Conservation (phyloP, 768 basidiomycete genomes). For the Leccinum barrowsii region DNA sequence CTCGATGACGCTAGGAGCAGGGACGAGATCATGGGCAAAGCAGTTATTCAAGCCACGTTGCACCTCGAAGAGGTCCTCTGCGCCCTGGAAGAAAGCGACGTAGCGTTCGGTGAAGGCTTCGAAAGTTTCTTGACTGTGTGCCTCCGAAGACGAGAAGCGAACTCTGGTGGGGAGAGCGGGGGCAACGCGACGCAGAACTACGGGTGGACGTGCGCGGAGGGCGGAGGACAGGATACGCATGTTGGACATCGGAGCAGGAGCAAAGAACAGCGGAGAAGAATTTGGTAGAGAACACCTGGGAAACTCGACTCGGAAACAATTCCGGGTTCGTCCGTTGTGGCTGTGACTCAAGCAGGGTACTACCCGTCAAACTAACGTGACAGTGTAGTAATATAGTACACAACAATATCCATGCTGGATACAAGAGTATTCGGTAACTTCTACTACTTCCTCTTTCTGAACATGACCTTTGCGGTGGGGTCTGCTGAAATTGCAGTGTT, state of each 20-base stretch:
- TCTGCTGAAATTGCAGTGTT: neutral
- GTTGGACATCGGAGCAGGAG: constrained; percentile 21
- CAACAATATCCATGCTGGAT: neutral
- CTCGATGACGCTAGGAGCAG: constrained; percentile 78
- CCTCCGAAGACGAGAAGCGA: constrained; percentile 43
- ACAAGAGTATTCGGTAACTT: neutral
- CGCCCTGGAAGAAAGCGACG: constrained; percentile 87
- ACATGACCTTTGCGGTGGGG: neutral
- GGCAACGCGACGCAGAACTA: constrained; percentile 38
- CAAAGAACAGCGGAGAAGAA: neutral
- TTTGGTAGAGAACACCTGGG: neutral
- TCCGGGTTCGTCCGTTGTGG: constrained; percentile 21
- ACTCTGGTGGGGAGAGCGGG: constrained; percentile 38
- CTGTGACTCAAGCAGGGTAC: constrained; percentile 6
- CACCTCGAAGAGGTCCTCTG: constrained; percentile 96
- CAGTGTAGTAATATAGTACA: neutral
- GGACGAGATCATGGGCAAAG: constrained; percentile 97
- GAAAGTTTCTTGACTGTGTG: constrained; percentile 86
- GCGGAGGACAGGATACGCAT: constrained; percentile 63
- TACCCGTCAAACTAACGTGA: no score
- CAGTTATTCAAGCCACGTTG: constrained; percentile 99
- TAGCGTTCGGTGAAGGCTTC: constrained; percentile 94
- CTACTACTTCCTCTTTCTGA: neutral
- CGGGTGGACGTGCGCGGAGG: constrained; percentile 58
- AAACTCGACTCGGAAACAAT: constrained; percentile 6